Evolutionary conservation across 2,329 filamentous ascomycete genomes (phyloP), one percentile per base, ranked within the genome.

Genomic region (Aspergillus latus): DNA sequence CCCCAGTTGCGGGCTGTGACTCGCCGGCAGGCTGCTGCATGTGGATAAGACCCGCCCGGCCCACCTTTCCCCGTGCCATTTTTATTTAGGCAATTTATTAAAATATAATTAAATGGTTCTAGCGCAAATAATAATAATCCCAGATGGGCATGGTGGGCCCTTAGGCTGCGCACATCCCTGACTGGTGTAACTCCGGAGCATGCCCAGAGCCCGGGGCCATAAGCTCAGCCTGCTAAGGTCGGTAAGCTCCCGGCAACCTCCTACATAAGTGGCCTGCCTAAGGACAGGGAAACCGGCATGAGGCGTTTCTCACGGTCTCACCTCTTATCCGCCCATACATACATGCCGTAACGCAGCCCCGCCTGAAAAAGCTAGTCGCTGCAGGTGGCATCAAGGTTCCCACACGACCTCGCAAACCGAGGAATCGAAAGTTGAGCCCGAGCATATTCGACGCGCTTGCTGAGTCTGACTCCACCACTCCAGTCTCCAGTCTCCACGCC

Each of bases 1-100:
- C 64, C 64, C 64, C 62, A 61, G 63, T 52, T 63, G 60, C 64
- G 64, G 60, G 63, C 53, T 63, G 63, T 65, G 64, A 66, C 63
- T 66, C 63, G 64, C 62, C 60, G 60, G 64, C 56, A 58, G 59
- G 50, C 61, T 65, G 63, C 64, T 26, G 6, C 40, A 62, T 56
- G 62, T 65, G 64, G 65, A 53, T 63, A 49, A 30, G 51, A 55
- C 59, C 62, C 61, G 59, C 61, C 28, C 2, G 45, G 40, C 52
- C 62, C 59, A 58, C 58, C 57, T 48, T 63, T 62, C 64, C 64
- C 64, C 63, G 62, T 64, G 64, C 61, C 60, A 63, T 56, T 50
- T 53, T 54, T 45, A 46, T 46, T 53, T 32, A 47, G 13, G 16
- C 49, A 46, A 58, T 64, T 64, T 55, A 55, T 58, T 46, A 54